Evolutionary conservation across 331 rosid species (phyloP), one percentile per base, ranked within the genome.

Genomic region (Rhamnella rubrinervis): DNA sequence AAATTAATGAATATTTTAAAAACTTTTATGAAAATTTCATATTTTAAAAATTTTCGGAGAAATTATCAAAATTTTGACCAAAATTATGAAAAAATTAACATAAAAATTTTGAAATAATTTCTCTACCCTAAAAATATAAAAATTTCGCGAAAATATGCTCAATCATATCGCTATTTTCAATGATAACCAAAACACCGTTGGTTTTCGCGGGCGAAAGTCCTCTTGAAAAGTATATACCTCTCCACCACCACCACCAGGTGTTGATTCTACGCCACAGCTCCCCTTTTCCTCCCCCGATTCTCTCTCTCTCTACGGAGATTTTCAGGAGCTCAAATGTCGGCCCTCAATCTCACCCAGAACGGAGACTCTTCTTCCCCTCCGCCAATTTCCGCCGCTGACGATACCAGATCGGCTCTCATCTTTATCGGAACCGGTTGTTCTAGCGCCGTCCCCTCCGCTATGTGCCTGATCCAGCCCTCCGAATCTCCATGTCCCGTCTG

Each of bases 371-470:
- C 57, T 6, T 6, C 37, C 58, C 58, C 7, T 17, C 31, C 67
- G 74, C 57, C 53, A 64, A 2, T 17, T 17, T 16, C 44, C 66
- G 35, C 61, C 39, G 40, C 6, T 6, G 68, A 39, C 18, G 53
- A 5, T 7, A 68, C 21, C 67, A 51, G 76, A 75, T 91, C 96
- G 51, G 91, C 97, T 47, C 74, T 95, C 74, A 87, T 95, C 65
- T 91, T 91, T 65, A 81, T 89, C 52, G 93, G 97, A 6, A 87
- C 96, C 1, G 97, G 98, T 2, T 89, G 95, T 56, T 93, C 98
- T 4, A 80, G 96, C 84, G 78, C 96, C 80, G 83, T 93, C 52
- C 97, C 98, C 68, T 82, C 85, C 70, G 31, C 81, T 56, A 69
- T 61, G 86, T 93, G 98, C 81, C 75, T 93, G 61, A 81, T 91